Evolutionary conservation across 768 basidiomycete genomes (phyloP), one percentile per base, ranked within the genome.

Genomic region (Calocybe gangraenosa): DNA sequence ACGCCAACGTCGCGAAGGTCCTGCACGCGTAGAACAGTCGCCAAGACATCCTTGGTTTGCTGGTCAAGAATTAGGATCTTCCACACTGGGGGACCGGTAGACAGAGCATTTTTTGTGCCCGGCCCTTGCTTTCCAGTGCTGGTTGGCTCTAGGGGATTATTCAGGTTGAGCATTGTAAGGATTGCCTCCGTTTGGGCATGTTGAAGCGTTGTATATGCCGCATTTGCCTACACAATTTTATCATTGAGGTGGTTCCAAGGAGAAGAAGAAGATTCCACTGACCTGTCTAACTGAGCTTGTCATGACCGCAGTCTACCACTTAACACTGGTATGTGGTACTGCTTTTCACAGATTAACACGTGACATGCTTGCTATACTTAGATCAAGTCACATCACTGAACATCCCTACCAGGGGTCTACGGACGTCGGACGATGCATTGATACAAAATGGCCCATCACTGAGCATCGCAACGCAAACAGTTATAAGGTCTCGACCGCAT

Each of bases 1-100:
- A 99, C 93, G 23, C 96, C 96, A 39, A 91, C 89, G 58, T 98
- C 95, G 45, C 96, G 79, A 50, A 99, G 74, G 67, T 98, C 96
- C 65, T 97, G 94, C 6, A 99, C 96, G 43, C 94, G 82, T 52
- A 99, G 68, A 15, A 92, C 87, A 1, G 95, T 98, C 13, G 96
- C 96, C 30, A 99, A 75, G 17, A 98, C 84, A 62, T 98, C 96
- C 64, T 98, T 96, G 18, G 92, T 95, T 55, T 87, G 79, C 58
- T 96, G 92, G 64, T 99, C 96, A 44, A 99, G 71, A 1, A 99
- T 85, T 8, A 99, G 70, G 11, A 98, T 84, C 65, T 99, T 99
- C 95, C 96, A 99, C 3, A 96, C 83, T 4, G 92, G 82, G 22
- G 92, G 89, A 0, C 78, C 81, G 10, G 75, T 73, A 20, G 75